These are phyloP conservation scores for Ogataea angusta DNA, from an alignment of 805 yeast genomes.

Conservation along the genomic window DNA sequence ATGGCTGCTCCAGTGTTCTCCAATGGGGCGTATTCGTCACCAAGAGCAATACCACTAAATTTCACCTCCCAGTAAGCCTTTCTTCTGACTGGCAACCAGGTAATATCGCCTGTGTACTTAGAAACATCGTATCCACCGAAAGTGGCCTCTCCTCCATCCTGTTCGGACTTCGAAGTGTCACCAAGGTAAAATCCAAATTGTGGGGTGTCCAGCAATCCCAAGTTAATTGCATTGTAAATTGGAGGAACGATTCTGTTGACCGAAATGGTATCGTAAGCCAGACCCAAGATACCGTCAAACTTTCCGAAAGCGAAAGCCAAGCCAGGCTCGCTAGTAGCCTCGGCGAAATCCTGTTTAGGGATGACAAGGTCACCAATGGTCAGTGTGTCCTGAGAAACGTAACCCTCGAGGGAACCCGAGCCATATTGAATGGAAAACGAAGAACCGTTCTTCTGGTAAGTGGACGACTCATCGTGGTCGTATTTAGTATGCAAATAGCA, in stretches of 20 bases:
- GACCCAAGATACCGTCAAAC: slow-evolving; percentile 95
- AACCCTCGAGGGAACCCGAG: slow-evolving; percentile 90
- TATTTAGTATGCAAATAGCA: slow-evolving; percentile 92
- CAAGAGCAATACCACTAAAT: slow-evolving; percentile 85
- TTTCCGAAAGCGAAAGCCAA: slow-evolving; percentile 97
- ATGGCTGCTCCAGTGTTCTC: slow-evolving; percentile 91
- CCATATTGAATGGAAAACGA: slow-evolving; percentile 87
- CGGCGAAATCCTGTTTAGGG: slow-evolving; percentile 91
- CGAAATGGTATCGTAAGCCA: slow-evolving; percentile 89
- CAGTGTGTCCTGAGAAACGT: slow-evolving; percentile 80
- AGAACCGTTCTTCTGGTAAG: slow-evolving; percentile 84
- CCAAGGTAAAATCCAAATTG: slow-evolving; percentile 92
- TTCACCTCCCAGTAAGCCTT: slow-evolving; percentile 99
- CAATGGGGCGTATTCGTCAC: slow-evolving; percentile 85
- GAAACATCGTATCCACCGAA: slow-evolving; percentile 90
- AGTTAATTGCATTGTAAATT: slow-evolving; percentile 78
- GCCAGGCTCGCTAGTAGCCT: slow-evolving; percentile 97
- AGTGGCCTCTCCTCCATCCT: slow-evolving; percentile 86
- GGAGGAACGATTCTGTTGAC: slow-evolving; percentile 93
- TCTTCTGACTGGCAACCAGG: slow-evolving; percentile 97
- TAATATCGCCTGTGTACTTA: slow-evolving; percentile 76
- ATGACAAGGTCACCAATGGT: slow-evolving; percentile 80
- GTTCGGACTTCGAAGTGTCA: slow-evolving; percentile 60
- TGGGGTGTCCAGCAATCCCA: slow-evolving; percentile 78
- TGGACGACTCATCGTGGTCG: slow-evolving; percentile 75